Evolutionary conservation across 2,329 filamentous ascomycete genomes (phyloP).

Genomic region (Atkinsonella hypoxylon): DNA sequence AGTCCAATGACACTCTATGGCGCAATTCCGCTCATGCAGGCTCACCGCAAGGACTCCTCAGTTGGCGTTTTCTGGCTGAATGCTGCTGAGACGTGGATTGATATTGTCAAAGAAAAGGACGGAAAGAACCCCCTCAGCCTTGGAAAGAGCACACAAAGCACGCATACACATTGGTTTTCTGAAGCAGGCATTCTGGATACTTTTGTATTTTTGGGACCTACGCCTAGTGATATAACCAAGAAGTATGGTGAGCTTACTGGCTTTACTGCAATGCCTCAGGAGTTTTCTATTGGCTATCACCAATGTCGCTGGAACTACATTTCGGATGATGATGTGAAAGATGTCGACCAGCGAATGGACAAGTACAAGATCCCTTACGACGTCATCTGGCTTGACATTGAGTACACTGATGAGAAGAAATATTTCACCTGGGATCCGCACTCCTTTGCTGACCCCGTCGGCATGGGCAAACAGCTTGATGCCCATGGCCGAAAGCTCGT

Average conservation of each 20-base stretch:
- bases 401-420: conserved; percentile 93
- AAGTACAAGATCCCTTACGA: conserved; percentile 94
- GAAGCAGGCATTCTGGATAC: conserved; percentile 82
- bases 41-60: conserved; percentile 83
- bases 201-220: conserved; percentile 88
- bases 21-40: conserved; percentile 96
- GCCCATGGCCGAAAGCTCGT: conserved; percentile 81
- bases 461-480: conserved; percentile 82
- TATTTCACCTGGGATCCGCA: conserved; percentile 96
- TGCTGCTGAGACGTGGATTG: conserved; percentile 92
- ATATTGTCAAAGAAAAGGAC: conserved; percentile 72
- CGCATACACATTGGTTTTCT: conserved; percentile 93
- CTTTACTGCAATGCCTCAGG: conserved; percentile 79
- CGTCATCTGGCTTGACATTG: conserved; percentile 97
- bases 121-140: conserved; percentile 66
- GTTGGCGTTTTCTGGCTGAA: conserved; percentile 98
- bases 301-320: conserved; percentile 99
- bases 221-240: conserved; percentile 67
- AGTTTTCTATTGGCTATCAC: conserved; percentile 87
- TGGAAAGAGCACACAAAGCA: conserved; percentile 57
- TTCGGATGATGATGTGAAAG: conserved; percentile 90
- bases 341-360: conserved; percentile 93
- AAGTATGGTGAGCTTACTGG: conserved; percentile 85
- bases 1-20: conserved; percentile 98
- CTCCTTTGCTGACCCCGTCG: conserved; percentile 73